Percentiles rank a stretch among this genome's conserved stretches.
These are phyloP conservation scores for Rhodomyrtus psidioides DNA, from an alignment of 441 rosid genomes.

Conservation along the genomic window DNA sequence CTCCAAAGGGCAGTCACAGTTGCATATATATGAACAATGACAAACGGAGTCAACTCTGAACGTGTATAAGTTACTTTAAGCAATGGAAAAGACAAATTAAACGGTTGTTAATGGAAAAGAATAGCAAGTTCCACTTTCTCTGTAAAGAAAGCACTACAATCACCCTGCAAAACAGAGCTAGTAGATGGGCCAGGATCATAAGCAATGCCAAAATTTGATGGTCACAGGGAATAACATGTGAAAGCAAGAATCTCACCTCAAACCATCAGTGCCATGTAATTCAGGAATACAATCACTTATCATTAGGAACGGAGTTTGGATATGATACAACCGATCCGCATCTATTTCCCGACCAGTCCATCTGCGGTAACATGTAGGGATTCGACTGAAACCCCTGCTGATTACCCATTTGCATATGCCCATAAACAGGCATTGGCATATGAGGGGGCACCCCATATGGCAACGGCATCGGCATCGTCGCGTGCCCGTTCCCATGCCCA, in stretches of 20 bases:
- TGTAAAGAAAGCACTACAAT: neutral
- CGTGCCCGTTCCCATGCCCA: conserved; percentile 19
- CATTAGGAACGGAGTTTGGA: conserved; percentile 36
- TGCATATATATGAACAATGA: neutral
- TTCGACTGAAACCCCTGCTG: conserved; percentile 39
- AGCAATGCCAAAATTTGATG: neutral
- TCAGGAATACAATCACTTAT: conserved; percentile 14
- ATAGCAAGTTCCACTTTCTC: neutral
- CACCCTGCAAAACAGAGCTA: neutral
- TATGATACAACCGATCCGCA: conserved; percentile 49
- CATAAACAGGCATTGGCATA: conserved; percentile 75
- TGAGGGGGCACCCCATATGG: conserved; percentile 36
- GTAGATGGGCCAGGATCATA: neutral
- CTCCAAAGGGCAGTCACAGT: neutral
- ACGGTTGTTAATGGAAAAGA: neutral
- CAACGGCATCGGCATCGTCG: conserved; percentile 39
- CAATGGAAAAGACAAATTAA: neutral
- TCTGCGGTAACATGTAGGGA: conserved; percentile 52
- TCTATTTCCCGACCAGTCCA: conserved; percentile 51
- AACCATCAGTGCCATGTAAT: neutral
- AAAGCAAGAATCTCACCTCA: neutral
- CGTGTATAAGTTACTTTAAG: neutral
- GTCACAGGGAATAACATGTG: neutral
- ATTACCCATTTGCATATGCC: conserved; percentile 46
- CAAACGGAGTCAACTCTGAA: neutral